These are phyloP conservation scores for Myxozyma mucilagina DNA, from an alignment of 805 yeast species.

Conservation along the genomic window DNA sequence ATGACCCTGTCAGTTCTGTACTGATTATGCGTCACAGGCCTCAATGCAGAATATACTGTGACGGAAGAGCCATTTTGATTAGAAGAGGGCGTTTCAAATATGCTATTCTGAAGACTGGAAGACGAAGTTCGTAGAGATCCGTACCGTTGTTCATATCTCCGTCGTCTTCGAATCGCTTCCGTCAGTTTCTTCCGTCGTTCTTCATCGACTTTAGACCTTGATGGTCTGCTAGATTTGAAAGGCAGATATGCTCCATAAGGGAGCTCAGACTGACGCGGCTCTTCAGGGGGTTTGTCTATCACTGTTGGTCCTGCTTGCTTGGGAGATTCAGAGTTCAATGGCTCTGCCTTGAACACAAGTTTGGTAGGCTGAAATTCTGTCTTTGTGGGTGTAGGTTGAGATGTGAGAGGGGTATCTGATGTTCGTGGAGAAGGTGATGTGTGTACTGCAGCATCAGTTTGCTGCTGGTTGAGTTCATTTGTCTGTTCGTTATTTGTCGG, in stretches of 20 bases:
- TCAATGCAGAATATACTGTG: neutral
- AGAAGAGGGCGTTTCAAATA: neutral
- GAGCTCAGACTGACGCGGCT: neutral
- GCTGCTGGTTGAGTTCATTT: neutral
- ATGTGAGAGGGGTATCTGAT: neutral
- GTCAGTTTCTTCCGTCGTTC: constrained; percentile 11
- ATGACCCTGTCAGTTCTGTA: constrained; percentile 1
- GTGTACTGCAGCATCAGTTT: neutral
- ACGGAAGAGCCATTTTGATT: neutral
- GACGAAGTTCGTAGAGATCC: constrained; percentile 3
- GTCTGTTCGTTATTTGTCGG: neutral
- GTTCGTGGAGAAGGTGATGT: neutral
- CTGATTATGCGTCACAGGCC: neutral
- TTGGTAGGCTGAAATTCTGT: neutral
- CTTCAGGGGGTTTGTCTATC: neutral
- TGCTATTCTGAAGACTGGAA: neutral
- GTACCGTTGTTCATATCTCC: constrained; percentile 9
- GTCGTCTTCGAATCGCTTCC: constrained; percentile 16
- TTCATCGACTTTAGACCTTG: constrained; percentile 13
- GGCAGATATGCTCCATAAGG: constrained; percentile 23
- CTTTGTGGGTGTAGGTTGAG: neutral
- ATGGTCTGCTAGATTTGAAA: neutral
- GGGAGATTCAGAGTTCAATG: neutral
- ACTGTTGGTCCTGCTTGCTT: neutral
- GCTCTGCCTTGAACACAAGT: neutral